Evolutionary conservation across 2,329 filamentous ascomycete species (phyloP), one percentile per base, ranked within the genome.

Genomic region (Botryosphaeria dothidea): DNA sequence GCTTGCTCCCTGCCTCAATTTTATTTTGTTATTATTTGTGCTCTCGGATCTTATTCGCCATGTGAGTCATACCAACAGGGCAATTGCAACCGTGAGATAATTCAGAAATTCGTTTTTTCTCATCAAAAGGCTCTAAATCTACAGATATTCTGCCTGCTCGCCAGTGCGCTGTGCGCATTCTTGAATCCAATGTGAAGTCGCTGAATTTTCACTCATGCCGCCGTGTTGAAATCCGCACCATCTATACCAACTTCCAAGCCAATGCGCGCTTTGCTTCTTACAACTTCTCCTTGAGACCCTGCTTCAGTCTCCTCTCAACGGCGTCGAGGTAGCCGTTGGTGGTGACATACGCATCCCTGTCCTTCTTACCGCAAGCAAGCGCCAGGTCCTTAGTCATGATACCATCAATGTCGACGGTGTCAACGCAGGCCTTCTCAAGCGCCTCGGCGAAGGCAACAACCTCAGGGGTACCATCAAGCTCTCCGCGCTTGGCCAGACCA

Each of bases 341-440:
- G 62, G 93, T 97, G 71, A 96, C 95, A 82, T 93, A 98, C 75
- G 92, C 90, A 72, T 87, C 87, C 70, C 92, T 87, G 67, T 87
- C 90, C 73, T 90, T 93, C 85, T 93, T 93, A 74, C 95, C 95
- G 78, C 92, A 95, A 56, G 93, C 91, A 66, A 98, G 87, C n/a
- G 95, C 95, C 72, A 99, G 82, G 81, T 99, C 95, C 88, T 99
- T 99, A 79, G 95, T 99, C 95, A 98, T 99, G 83, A 98, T 91
- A 68, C 92, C 92, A 76, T 98, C 94, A 66, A 91, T 80, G 78
- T 98, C 92, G 71, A 99, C 95, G 27, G 94, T 94, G 79, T 98
- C 93, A 66, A 97, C 85, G 79, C 95, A 97, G 41, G 95, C 95
- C 80, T 91, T 86, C 86, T 99, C 95, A 64, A 99, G 87, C 75